Evolutionary conservation across 1,284 basidiomycete genomes (phyloP).

Genomic region (Ganoderma boninense): DNA sequence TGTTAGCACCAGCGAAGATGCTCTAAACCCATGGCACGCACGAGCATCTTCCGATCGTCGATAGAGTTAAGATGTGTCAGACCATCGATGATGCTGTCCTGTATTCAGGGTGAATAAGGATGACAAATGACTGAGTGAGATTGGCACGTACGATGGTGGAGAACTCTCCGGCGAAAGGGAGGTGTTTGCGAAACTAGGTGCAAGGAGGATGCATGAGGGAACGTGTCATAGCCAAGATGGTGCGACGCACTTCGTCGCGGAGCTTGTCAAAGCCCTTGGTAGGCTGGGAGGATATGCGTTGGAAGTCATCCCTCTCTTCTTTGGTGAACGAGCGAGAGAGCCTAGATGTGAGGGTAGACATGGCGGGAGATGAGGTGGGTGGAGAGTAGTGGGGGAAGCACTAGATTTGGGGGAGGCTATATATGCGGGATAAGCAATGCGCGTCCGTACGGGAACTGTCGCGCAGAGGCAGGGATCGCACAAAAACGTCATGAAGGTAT

Average conservation of each 20-base stretch:
- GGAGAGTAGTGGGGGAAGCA: neutral
- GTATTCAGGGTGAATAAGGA: neutral
- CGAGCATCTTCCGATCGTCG: slow-evolving; percentile 74
- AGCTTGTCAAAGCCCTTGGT: slow-evolving; percentile 51
- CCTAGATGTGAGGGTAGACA: slow-evolving; percentile 17
- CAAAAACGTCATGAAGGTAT: neutral
- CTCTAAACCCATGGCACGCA: slow-evolving; percentile 42
- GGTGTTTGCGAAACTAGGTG: slow-evolving; percentile 55
- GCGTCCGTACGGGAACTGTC: neutral
- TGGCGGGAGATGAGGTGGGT: neutral
- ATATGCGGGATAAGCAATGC: neutral
- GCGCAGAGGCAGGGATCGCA: neutral
- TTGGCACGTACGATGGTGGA: slow-evolving; percentile 48
- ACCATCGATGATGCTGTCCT: slow-evolving; percentile 53
- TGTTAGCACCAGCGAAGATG: neutral
- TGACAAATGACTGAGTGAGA: neutral
- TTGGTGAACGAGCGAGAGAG: slow-evolving; percentile 13
- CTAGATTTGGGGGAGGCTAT: slow-evolving; percentile 2
- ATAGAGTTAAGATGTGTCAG: slow-evolving; percentile 64
- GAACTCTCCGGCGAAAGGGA: slow-evolving; percentile 46
- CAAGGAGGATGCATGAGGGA: neutral
- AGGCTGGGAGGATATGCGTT: neutral
- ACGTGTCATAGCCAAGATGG: slow-evolving; percentile 1
- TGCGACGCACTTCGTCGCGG: slow-evolving; percentile 51
- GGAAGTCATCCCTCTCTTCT: neutral